Evolutionary conservation across 129 eudicot genomes (phyloP).

Genomic region (Kitagawia praeruptora): DNA sequence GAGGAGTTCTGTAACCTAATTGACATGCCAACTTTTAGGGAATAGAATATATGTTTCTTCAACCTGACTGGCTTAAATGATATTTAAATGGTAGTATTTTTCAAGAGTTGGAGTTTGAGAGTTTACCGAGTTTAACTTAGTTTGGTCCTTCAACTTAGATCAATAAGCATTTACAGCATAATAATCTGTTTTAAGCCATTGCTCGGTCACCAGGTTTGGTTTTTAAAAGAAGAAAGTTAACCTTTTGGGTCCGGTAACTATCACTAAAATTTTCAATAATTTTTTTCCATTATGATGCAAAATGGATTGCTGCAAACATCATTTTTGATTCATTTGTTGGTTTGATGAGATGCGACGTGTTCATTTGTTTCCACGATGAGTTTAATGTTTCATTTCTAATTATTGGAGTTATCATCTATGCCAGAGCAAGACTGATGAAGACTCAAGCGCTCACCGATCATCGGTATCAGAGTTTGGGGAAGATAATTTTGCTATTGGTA

Average conservation of each 20-base stretch:
- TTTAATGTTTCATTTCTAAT: not conserved
- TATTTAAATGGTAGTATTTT: not conserved
- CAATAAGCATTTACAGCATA: not conserved
- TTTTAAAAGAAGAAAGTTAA: not conserved
- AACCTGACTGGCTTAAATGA: not conserved
- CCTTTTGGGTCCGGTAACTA: not conserved
- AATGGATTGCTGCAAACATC: not conserved
- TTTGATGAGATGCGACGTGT: not conserved
- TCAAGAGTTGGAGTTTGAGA: not conserved
- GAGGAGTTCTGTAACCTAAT: not conserved
- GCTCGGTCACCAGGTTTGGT: not conserved
- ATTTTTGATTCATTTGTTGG: not conserved
- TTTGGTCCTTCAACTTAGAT: not conserved
- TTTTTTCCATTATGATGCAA: not conserved
- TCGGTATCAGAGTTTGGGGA: conserved; percentile 89
- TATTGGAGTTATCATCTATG: conserved; percentile 3
- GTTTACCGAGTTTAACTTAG: not conserved
- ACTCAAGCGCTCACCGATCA: conserved; percentile 32
- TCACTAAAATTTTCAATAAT: not conserved
- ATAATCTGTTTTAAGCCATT: not conserved
- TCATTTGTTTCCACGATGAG: not conserved
- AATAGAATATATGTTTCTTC: not conserved
- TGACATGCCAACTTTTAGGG: not conserved
- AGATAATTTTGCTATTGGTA: conserved; percentile 82
- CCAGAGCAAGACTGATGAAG: conserved; percentile 76